Base-by-base conservation (phyloP, 2,329 filamentous ascomycete species). In the Pseudopyricularia cyperi region DNA sequence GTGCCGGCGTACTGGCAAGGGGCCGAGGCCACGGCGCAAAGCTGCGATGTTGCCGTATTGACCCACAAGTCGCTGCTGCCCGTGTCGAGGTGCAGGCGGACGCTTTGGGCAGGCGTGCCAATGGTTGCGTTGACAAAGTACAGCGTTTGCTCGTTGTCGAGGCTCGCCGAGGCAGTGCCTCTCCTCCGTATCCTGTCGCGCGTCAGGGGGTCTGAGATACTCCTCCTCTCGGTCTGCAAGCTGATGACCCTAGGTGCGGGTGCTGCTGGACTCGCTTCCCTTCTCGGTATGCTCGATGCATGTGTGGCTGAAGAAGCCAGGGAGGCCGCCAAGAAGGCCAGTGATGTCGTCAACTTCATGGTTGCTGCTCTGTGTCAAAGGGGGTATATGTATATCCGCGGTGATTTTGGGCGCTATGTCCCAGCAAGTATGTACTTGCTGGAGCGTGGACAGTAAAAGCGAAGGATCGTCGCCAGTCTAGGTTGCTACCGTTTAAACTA, bases 11-110 rank as follows among this genome's bases (percentile, higher is more conserved):
- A 68, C 6, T 66, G 60, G 61, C 88, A 93, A 1, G 75, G 74
- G 14, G 72, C 62, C 1, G 65, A 63, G 1, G 62, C 59, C 4
- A 65, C 60, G 7, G 62, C 60, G 62, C 88, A 94, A 15, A 87
- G 65, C 1, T 60, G 53, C 1, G 86, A 90, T 48, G 65, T 66
- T 3, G 73, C 68, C 2, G 80, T 76, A 61, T 94, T 93, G 7
- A 85, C 76, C 81, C 82, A 85, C 22, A 85, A 67, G 60, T 86
- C 82, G 58, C 79, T 83, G 65, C 80, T 84, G 49, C 82, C 82
- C 6, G 82, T 86, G 63, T 86, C 82, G 51, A 86, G 62, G 57
- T 83, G 79, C 55, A 85, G 68, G 17, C 73, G 71, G 44, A 85
- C 58, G 1, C 64, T 57, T 60, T 82, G 79, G 9, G 74, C 61